Evolutionary conservation across 805 yeast genomes (phyloP).

Genomic region (Metschnikowia picachoensis): DNA sequence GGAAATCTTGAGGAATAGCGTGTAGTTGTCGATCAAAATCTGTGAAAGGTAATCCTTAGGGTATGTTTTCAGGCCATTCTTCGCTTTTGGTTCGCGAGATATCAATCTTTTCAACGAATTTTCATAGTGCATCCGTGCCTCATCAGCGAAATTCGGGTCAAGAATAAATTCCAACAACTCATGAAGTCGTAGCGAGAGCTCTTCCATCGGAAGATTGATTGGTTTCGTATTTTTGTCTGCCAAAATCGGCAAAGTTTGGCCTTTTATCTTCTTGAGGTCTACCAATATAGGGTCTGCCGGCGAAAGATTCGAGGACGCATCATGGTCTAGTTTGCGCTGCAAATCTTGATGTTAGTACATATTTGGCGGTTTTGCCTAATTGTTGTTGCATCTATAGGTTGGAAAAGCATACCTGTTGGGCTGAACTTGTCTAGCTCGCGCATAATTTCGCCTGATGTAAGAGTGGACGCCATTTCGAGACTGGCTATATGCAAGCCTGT

Average conservation of each 20-base stretch:
- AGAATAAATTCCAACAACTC: conserved; percentile 28
- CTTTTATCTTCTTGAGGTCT: conserved; percentile 29
- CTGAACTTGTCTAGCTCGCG: conserved; percentile 5
- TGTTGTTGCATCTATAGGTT: neutral
- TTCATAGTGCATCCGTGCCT: conserved; percentile 28
- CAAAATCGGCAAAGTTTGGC: conserved; percentile 6
- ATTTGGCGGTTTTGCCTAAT: neutral
- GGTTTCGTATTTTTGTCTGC: neutral
- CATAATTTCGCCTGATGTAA: conserved; percentile 2
- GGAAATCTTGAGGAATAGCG: conserved; percentile 25
- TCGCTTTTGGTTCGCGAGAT: conserved; percentile 22
- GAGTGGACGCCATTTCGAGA: conserved; percentile 2
- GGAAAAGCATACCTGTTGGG: conserved; percentile 12
- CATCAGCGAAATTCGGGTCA: conserved; percentile 30
- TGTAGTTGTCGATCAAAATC: conserved; percentile 38
- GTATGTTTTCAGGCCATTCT: conserved; percentile 16
- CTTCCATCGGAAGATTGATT: conserved; percentile 20
- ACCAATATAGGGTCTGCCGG: conserved; percentile 29
- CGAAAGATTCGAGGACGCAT: conserved; percentile 4
- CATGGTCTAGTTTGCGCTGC: conserved; percentile 4
- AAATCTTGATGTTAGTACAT: conserved; percentile 11
- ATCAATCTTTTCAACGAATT: conserved; percentile 24
- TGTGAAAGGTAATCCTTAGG: conserved; percentile 36
- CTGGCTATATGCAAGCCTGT: too few species aligned
- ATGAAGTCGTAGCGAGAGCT: conserved; percentile 30